Base-by-base conservation (phyloP, 1,284 basidiomycete genomes). In the Tylopilus sp. region DNA sequence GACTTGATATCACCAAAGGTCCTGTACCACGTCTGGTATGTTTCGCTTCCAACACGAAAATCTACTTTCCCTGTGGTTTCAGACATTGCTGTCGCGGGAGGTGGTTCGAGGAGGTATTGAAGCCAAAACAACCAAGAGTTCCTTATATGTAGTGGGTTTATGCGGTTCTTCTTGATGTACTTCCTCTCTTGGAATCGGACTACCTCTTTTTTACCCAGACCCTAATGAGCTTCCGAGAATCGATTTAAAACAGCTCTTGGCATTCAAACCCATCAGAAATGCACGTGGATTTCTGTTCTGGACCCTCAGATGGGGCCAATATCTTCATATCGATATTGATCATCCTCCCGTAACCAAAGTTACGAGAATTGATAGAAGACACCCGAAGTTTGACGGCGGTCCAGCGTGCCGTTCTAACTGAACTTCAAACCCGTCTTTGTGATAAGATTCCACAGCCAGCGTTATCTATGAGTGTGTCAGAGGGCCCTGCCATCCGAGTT, bases 11-110 rank as follows among this genome's bases (percentile, higher is more conserved):
- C 47, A 15, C 64, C 64, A 7, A 58, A 9, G 36, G 63, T 24
- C 28, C 36, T 67, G 45, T 67, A 67, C 65, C 63, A 64, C 7
- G 63, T 67, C 46, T 63, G 63, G 54, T 64, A 60, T 1, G 51
- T 57, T 40, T 56, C 39, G 10, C 6, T 29, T 2, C 43, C 53
- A 9, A 46, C 35, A 6, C 28, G 43, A 43, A 61, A 60, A 29
- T 60, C 37, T 10, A 54, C 42, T 22, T 48, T 53, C 1, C 61
- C 60, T 0, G 60, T 60, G 19, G 7, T 57, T 29, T 62, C 61
- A 48, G 62, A 43, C 60, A 61, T 63, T 5, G 19, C 24, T 6
- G 41, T 19, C 7, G 29, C n/a, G 25, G 19, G 19, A 10, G 19
- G 26, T 36, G 19, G 14, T 9, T 24, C 7, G 29, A 10, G 9